Base-by-base conservation (phyloP, 2,329 filamentous ascomycete genomes). In the Penicillium aurantiogriseum region DNA sequence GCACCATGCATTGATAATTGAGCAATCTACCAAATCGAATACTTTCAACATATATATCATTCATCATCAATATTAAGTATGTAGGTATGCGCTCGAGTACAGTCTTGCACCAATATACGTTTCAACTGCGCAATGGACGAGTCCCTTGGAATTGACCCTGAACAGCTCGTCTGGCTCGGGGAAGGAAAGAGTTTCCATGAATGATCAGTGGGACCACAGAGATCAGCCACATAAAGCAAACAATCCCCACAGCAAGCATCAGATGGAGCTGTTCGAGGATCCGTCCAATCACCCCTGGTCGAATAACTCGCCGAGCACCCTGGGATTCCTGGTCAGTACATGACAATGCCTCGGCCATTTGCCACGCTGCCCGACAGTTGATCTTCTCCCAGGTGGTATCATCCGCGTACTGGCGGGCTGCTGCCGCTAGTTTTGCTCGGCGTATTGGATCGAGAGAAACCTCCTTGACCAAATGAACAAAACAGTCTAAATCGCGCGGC, bases 301-400 rank as follows among this genome's bases (percentile, higher is more conserved):
- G 44, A 38, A 63, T 21, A 54, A 40, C 45, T 43, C 55, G 47
- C 35, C 60, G 51, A 17, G 25, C 45, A 13, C 56, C 50, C 25
- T 63, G 58, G 11, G 61, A 64, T 40, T 64, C 60, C 21, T 58
- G 59, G 43, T 67, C 59, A 3, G 58, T 44, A 35, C 54, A 54
- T 46, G 76, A 27, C 23, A 81, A 72, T 45, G 81, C 76, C 17
- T 79, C 76, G 3, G 80, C 76, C 74, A 89, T 83, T 56, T 83
- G 81, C 80, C 84, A 85, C 3, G 87, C 87, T 1, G 88, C 87
- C 48, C 83, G 84, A 65, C 88, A 87, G 74, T 88, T 88, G 71
- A 89, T 88, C 74, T 83, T 87, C 57, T 88, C 85, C 88, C 87
- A 90, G 0, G 85, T 89, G 3, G 84, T 86, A 48, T 85, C 79